Percentiles rank a stretch among this genome's conserved stretches.
These are phyloP conservation scores for Metarhizium brunneum DNA, from an alignment of 2,329 filamentous ascomycete genomes.

Conservation along the genomic window DNA sequence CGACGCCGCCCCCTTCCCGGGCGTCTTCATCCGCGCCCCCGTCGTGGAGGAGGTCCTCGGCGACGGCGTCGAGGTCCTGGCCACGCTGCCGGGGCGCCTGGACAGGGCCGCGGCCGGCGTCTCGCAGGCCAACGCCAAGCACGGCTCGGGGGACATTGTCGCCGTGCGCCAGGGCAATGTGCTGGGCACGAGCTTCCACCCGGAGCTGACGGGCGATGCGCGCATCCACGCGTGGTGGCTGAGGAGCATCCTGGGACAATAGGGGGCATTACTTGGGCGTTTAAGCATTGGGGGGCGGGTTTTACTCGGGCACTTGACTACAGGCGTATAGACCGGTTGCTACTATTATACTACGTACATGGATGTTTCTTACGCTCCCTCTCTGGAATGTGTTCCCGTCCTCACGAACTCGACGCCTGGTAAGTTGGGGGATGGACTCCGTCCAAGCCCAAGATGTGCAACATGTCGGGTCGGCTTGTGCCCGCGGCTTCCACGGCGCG, in stretches of 20 bases:
- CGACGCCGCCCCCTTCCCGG: constrained; percentile 47
- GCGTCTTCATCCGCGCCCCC: constrained; percentile 89
- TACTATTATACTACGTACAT: no score
- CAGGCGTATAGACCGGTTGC: no score
- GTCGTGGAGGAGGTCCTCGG: constrained; percentile 74
- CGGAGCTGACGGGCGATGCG: constrained; percentile 79
- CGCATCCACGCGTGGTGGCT: constrained; percentile 95
- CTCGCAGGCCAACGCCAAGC: constrained; percentile 26
- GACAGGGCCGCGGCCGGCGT: constrained; percentile 27
- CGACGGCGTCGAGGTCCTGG: constrained; percentile 39
- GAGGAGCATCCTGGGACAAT: constrained; percentile 39
- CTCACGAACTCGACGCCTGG: no score
- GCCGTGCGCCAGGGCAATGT: constrained; percentile 87
- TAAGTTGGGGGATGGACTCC: background rate
- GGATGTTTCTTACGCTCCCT: no score
- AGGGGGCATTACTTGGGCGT: constrained; percentile 7
- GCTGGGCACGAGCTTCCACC: constrained; percentile 91
- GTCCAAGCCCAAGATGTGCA: constrained; percentile 14
- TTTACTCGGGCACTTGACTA: no score
- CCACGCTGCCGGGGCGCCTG: constrained; percentile 34
- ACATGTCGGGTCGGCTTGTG: constrained; percentile 13
- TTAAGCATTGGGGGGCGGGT: no score
- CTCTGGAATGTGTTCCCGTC: no score
- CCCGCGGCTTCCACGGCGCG: constrained; percentile 3
- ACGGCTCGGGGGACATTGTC: constrained; percentile 65